phyloP scores from a whole-genome alignment of 2,329 filamentous ascomycete genomes.

The Sporothrix humicola region DNA sequence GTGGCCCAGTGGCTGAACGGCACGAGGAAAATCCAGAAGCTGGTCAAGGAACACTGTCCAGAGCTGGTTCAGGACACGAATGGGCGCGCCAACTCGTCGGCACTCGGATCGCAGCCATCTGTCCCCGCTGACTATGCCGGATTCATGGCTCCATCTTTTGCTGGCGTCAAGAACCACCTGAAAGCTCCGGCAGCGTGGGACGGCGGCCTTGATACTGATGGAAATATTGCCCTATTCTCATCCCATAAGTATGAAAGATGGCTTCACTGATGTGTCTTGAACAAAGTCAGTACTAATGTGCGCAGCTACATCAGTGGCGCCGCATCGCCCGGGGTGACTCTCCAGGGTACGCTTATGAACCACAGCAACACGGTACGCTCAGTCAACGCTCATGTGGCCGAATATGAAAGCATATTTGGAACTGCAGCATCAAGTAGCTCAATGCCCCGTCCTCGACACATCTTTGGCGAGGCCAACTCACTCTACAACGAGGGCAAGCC shows the following conservation, averaged over 20 bases:
- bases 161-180: conserved; percentile 57
- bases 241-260: conserved; percentile 60
- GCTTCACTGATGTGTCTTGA: no score
- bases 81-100: conserved; percentile 45
- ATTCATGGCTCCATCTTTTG: conserved; percentile 65
- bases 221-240: conserved; percentile 59
- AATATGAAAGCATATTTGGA: conserved; percentile 52
- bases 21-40: conserved; percentile 54
- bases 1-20: conserved; percentile 64
- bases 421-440: background rate
- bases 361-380: conserved; percentile 59
- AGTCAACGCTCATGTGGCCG: conserved; percentile 55
- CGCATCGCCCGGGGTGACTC: conserved; percentile 63
- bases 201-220: conserved; percentile 57
- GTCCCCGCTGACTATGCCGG: conserved; percentile 45
- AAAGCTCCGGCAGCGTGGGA: conserved; percentile 58
- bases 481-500: conserved; percentile 66
- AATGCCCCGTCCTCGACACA: conserved; percentile 53
- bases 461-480: conserved; percentile 67
- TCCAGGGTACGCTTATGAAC: conserved; percentile 68
- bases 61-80: conserved; percentile 49
- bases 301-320: conserved; percentile 67
- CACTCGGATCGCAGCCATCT: background rate
- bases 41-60: conserved; percentile 55
- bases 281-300: conserved; percentile 26